Base-by-base conservation (phyloP, 2,329 filamentous ascomycete species). In the Graphilbum fragrans region DNA sequence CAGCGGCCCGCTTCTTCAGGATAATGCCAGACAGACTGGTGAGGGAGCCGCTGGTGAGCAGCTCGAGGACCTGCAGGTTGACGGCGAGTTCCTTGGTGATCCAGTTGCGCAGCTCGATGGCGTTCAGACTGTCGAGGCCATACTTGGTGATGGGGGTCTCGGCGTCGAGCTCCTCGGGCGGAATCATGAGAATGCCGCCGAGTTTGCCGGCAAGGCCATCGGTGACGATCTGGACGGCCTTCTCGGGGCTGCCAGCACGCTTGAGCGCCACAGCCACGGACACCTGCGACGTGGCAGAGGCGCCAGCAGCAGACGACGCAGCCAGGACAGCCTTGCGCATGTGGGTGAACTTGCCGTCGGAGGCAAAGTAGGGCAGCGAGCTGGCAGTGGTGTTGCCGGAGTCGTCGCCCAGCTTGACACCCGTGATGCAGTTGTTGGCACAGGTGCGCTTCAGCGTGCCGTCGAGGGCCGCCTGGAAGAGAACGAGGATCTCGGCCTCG, bases 91-190 rank as follows among this genome's bases (percentile, higher is more conserved):
- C n/a, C n/a, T n/a, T n/a, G n/a, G n/a, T n/a, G n/a, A n/a, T n/a
- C n/a, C n/a, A n/a, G n/a, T 69, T 64, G 0, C n/a, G n/a, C n/a
- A n/a, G n/a, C n/a, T n/a, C n/a, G n/a, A 68, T 58, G 1, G 63
- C 64, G 21, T 68, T 57, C 0, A 69, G 55, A 1, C 60, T 63
- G 49, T 65, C 62, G 7, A 64, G 55, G 1, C 63, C 62, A 29
- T 56, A 59, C 3, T 56, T 53, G 1, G 55, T 53, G 2, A 59
- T 50, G 2, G 55, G 49, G 43, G 52, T 32, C 23, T 41, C 35
- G 16, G 33, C 35, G 20, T 43, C 41, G 27, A 46, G n/a, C n/a
- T n/a, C n/a, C n/a, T n/a, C n/a, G n/a, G 41, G 38, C 39, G 47
- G 40, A 3, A 44, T 37, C 41, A 42, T 41, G 19, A 45, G 40